Evolutionary conservation across 192 early-diverging fungal species (phyloP).

Genomic region (Mycoemilia scoparia): DNA sequence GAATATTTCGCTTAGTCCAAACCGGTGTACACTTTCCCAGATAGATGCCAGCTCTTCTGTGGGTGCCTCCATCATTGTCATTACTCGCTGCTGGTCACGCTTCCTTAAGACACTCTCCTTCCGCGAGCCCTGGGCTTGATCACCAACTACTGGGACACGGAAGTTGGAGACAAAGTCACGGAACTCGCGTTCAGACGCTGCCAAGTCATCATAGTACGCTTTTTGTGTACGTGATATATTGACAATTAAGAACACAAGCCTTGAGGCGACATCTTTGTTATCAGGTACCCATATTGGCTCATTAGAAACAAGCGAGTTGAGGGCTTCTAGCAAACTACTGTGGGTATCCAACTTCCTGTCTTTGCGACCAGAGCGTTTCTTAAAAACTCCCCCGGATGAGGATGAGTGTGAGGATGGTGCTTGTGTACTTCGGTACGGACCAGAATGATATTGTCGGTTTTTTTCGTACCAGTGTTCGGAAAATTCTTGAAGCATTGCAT

Average conservation of each 20-base stretch:
- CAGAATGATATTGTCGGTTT: conserved; percentile 25
- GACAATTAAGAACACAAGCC: too few relatives aligned
- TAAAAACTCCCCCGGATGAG: conserved; percentile 16
- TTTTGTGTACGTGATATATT: too few relatives aligned
- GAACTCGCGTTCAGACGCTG: too few relatives aligned
- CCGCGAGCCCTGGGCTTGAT: conserved; percentile 22
- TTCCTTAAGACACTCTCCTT: conserved; percentile 32
- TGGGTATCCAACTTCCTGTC: too few relatives aligned
- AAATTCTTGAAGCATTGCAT: conserved; percentile 23
- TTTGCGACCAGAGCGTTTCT: too few relatives aligned
- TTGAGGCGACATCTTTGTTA: too few relatives aligned
- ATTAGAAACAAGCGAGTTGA: too few relatives aligned
- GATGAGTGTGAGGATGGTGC: conserved; percentile 18
- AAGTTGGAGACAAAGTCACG: conserved; percentile 23
- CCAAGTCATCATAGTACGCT: too few relatives aligned
- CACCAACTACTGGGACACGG: conserved; percentile 29
- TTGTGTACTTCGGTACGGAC: conserved; percentile 32
- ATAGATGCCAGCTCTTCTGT: conserved; percentile 13
- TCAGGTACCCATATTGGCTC: too few relatives aligned
- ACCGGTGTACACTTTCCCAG: conserved; percentile 20
- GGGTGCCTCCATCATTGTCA: conserved; percentile 29
- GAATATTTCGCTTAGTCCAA: conserved; percentile 22
- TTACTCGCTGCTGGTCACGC: conserved; percentile 31
- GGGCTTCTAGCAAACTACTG: too few relatives aligned
- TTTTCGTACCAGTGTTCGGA: conserved; percentile 26